These are phyloP conservation scores for Collybiopsis confluens DNA, from an alignment of 768 basidiomycete genomes.

Conservation along the genomic window DNA sequence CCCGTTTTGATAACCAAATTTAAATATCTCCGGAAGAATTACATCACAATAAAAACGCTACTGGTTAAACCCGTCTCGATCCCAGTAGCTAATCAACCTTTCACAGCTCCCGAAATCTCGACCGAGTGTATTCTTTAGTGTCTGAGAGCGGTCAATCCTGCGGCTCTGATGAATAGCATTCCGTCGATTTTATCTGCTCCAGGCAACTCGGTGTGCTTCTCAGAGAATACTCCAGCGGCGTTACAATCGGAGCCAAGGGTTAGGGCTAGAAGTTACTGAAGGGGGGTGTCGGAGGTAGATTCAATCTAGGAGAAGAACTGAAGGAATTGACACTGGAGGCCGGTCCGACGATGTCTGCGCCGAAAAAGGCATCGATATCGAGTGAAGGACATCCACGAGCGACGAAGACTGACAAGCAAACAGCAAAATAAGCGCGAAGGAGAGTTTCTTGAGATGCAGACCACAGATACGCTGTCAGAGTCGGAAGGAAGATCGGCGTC, in stretches of 20 bases:
- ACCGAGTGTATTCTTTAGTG: too few species aligned
- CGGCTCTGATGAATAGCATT: conserved; percentile 55
- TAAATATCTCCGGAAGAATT: too few species aligned
- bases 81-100: too few species aligned
- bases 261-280: conserved; percentile 32
- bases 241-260: conserved; percentile 54
- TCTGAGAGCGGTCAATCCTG: conserved; percentile 37
- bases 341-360: conserved; percentile 8
- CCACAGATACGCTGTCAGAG: conserved; percentile 36
- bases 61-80: too few species aligned
- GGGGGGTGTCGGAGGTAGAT: conserved; percentile 23
- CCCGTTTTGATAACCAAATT: too few species aligned
- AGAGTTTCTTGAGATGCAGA: conserved; percentile 44
- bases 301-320: conserved; percentile 22
- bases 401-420: conserved; percentile 50
- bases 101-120: not conserved
- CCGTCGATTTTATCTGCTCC: conserved; percentile 58
- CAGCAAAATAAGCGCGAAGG: conserved; percentile 55
- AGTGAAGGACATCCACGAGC: conserved; percentile 50
- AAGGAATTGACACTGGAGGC: not conserved
- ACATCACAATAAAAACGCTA: too few species aligned
- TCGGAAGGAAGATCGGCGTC: conserved; percentile 56
- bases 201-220: conserved; percentile 35
- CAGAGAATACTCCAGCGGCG: conserved; percentile 16
- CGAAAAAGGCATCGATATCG: conserved; percentile 47